Evolutionary conservation across 1,139 yeast genomes (phyloP).

Genomic region (Suhomyces bolitotheri): DNA sequence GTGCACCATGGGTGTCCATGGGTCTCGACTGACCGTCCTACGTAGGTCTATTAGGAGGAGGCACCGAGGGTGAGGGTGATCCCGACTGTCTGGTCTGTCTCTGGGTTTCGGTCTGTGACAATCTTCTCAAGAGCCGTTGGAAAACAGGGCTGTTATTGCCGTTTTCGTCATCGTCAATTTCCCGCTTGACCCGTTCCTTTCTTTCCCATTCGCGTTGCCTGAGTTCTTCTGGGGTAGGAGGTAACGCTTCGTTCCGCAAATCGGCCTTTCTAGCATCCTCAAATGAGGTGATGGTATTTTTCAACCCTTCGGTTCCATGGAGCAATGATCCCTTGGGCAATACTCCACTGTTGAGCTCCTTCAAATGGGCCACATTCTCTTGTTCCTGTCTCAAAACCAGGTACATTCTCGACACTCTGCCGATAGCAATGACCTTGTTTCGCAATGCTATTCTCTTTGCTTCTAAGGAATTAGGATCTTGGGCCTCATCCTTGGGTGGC

Average conservation of each 20-base stretch:
- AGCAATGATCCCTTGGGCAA: slow-evolving; percentile 87
- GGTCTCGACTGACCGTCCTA: too few relatives aligned
- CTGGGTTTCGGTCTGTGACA: slow-evolving; percentile 26
- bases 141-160: slow-evolving; percentile 39
- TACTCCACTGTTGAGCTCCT: slow-evolving; percentile 60
- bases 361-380: slow-evolving; percentile 81
- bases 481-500: slow-evolving; percentile 7
- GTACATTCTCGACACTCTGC: slow-evolving; percentile 92
- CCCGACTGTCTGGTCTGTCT: not conserved
- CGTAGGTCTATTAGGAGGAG: too few relatives aligned
- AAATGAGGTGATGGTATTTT: slow-evolving; percentile 67
- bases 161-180: slow-evolving; percentile 42
- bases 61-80: not conserved
- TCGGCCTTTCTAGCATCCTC: slow-evolving; percentile 87
- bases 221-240: slow-evolving; percentile 72
- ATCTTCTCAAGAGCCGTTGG: slow-evolving; percentile 43
- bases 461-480: slow-evolving; percentile 25
- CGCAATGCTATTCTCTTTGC: slow-evolving; percentile 65
- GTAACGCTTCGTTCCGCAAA: slow-evolving; percentile 80
- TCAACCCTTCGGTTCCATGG: slow-evolving; percentile 80
- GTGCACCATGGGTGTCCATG: too few relatives aligned
- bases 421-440: slow-evolving; percentile 91
- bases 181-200: slow-evolving; percentile 40
- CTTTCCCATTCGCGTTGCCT: slow-evolving; percentile 48
- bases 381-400: slow-evolving; percentile 86